A percentile compares a stretch with the other conserved stretches of the same genome.
Conservation (phyloP, 495 filamentous ascomycete species). For the Talaromyces trachyspermus region DNA sequence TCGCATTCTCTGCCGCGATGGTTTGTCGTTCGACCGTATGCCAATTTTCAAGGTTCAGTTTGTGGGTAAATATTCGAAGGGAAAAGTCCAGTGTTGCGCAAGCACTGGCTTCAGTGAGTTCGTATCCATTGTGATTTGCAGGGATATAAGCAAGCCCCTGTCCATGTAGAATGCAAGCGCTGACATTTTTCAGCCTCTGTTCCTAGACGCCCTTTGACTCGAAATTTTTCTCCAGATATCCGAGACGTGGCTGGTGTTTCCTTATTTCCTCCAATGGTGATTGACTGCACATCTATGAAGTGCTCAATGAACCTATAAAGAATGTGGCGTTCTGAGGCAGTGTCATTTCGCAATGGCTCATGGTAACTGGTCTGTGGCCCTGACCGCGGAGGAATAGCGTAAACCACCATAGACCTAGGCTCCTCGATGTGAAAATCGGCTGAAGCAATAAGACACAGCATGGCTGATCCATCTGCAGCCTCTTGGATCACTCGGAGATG, state of each 20-base stretch:
- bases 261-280: neutral
- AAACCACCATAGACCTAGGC: conserved; percentile 7
- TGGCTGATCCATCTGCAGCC: neutral
- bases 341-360: neutral
- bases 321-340: neutral
- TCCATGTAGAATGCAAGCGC: conserved; percentile 18
- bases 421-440: conserved; percentile 15
- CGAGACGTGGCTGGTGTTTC: neutral
- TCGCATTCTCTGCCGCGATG: conserved; percentile 12
- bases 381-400: conserved; percentile 2
- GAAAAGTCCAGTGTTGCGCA: conserved; percentile 16
- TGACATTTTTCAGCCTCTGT: conserved; percentile 12
- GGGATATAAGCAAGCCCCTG: conserved; percentile 13
- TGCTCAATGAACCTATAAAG: neutral
- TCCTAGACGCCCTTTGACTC: conserved; percentile 1
- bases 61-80: conserved; percentile 10
- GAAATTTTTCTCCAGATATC: conserved; percentile 10
- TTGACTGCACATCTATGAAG: conserved; percentile 7
- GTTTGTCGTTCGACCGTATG: conserved; percentile 10
- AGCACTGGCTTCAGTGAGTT: conserved; percentile 10
- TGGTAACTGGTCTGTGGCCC: neutral
- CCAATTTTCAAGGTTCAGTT: conserved; percentile 8
- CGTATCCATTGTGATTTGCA: conserved; percentile 11
- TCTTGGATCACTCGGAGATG: conserved; percentile 9
- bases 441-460: conserved; percentile 10